These are phyloP conservation scores for Musa beccarii DNA, from an alignment of 176 grass and related monocot species.

Conservation along the genomic window DNA sequence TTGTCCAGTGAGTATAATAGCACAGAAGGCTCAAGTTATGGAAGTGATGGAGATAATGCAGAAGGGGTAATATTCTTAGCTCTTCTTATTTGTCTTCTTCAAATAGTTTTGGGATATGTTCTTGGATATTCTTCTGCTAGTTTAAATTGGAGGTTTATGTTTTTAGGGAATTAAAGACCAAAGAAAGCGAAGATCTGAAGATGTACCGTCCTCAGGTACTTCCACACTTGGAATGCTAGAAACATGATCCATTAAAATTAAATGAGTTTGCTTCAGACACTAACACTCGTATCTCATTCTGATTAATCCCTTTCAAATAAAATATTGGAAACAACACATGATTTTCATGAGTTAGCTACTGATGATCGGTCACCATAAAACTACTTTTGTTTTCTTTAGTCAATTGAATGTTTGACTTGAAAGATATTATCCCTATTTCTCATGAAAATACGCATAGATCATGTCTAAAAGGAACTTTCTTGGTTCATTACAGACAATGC, in stretches of 20 bases:
- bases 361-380: not conserved
- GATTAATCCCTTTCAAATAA: not conserved
- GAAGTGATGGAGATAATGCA: conserved; percentile 31
- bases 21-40: conserved; percentile 58
- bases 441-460: not conserved
- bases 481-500: conserved; percentile 17
- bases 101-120: not conserved
- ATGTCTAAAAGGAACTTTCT: not conserved
- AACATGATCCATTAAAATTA: not conserved
- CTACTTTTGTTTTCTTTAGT: not conserved
- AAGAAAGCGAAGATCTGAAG: conserved; percentile 2
- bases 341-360: not conserved
- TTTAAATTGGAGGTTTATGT: not conserved
- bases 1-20: conserved; percentile 43
- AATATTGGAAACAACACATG: not conserved
- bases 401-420: not conserved
- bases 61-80: conserved; percentile 22
- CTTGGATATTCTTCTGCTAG: not conserved
- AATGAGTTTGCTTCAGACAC: not conserved
- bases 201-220: conserved; percentile 4
- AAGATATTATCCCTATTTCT: not conserved
- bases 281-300: not conserved
- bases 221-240: not conserved
- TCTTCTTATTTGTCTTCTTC: conserved; percentile 20
- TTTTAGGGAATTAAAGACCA: not conserved